Percentiles rank a stretch among this genome's conserved stretches.
These are phyloP conservation scores for Sporothrix pseudoabietina DNA, from an alignment of 2,329 filamentous ascomycete genomes.

Conservation along the genomic window DNA sequence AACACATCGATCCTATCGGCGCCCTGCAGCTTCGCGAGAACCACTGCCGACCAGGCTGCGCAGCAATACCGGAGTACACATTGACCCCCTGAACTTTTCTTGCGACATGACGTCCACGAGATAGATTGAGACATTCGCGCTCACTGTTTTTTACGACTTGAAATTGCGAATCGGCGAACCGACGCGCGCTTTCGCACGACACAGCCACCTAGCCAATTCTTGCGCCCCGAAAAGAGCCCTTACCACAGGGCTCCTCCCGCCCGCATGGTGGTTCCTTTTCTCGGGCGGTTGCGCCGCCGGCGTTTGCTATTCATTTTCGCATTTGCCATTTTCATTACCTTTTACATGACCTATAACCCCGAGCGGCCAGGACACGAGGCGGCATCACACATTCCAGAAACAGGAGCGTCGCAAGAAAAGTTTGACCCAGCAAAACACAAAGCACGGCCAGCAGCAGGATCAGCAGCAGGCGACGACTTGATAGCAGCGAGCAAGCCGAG, in stretches of 20 bases:
- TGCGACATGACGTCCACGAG: neutral
- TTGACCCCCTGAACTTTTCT: neutral
- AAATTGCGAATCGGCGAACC: neutral
- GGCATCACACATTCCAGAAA: slow-evolving; percentile 19
- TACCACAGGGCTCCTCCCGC: neutral
- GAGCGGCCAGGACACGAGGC: neutral
- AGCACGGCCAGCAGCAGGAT: neutral
- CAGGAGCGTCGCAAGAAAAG: slow-evolving; percentile 20
- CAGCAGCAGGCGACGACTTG: neutral
- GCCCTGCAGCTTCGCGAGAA: neutral
- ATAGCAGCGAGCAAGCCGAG: neutral
- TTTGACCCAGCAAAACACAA: neutral
- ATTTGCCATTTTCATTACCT: neutral
- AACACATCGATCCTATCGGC: neutral
- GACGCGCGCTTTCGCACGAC: neutral
- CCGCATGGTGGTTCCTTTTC: slow-evolving; percentile 26
- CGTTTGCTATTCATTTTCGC: slow-evolving; percentile 25
- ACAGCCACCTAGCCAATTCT: neutral
- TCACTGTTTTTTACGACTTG: neutral
- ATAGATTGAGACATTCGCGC: neutral
- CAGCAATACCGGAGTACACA: neutral
- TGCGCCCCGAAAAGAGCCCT: neutral
- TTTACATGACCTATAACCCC: slow-evolving; percentile 26
- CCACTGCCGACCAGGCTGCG: neutral
- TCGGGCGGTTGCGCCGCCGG: slow-evolving; percentile 32